Percentiles rank a stretch among this genome's conserved stretches.
Evolutionary conservation across 2,329 filamentous ascomycete species (phyloP).

Genomic region (Graphilbum ipis-grandicollis): DNA sequence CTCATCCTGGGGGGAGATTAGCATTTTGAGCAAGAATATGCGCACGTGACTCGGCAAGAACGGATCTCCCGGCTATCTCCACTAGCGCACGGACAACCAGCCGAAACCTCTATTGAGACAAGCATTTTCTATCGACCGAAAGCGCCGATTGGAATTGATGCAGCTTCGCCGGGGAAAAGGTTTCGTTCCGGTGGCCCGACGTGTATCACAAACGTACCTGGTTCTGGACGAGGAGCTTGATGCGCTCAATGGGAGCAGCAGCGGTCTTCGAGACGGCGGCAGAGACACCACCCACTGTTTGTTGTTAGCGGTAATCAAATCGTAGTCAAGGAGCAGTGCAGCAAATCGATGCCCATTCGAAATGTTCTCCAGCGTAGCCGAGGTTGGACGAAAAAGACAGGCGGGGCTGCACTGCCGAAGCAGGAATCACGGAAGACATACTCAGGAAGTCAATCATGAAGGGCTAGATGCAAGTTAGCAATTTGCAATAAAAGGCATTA

Average conservation of each 20-base stretch:
- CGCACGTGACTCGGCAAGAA: not conserved
- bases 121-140: too few relatives aligned
- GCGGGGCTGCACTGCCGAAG: not conserved
- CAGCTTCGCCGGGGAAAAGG: too few relatives aligned
- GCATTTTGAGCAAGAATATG: constrained; percentile 1
- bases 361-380: too few relatives aligned
- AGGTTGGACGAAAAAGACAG: too few relatives aligned
- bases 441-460: constrained; percentile 98
- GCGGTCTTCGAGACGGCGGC: constrained; percentile 99
- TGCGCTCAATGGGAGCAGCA: constrained; percentile 99
- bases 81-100: not conserved
- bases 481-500: not conserved
- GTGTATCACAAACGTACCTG: constrained; percentile 52
- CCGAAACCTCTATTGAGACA: too few relatives aligned
- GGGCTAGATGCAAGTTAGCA: constrained; percentile 33
- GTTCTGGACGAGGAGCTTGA: constrained; percentile 99
- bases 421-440: constrained; percentile 39
- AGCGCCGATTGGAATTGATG: too few relatives aligned
- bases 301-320: constrained; percentile 10
- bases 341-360: too few relatives aligned
- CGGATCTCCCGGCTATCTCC: not conserved
- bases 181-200: not conserved
- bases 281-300: constrained; percentile 95
- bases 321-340: too few relatives aligned
- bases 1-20: constrained; percentile 62